Conservation (phyloP, 768 basidiomycete species). For the Trametes maxima region DNA sequence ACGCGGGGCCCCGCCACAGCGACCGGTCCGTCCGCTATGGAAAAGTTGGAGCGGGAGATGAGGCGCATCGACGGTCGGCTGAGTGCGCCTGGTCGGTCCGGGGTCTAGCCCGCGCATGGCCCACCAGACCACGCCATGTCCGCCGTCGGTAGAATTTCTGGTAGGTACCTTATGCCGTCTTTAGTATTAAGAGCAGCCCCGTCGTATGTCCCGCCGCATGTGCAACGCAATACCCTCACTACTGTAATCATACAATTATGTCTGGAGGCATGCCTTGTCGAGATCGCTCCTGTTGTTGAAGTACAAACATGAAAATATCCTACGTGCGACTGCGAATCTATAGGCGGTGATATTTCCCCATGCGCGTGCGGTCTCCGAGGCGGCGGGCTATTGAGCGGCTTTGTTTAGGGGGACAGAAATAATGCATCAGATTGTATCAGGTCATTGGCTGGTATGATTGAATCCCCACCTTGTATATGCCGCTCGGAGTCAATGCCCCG, state of each 20-base stretch:
- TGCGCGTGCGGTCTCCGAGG: neutral
- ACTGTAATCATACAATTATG: conserved; percentile 18
- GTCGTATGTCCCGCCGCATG: conserved; percentile 5
- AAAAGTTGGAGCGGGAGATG: conserved; percentile 80
- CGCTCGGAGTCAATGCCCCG: neutral
- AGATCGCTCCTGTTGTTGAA: neutral
- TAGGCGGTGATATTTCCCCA: neutral
- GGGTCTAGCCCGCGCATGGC: conserved; percentile 9
- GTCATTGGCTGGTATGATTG: too few relatives aligned
- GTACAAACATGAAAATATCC: neutral
- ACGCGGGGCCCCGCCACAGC: conserved; percentile 50
- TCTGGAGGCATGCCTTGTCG: neutral
- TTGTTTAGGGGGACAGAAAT: neutral
- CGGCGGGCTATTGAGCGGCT: neutral
- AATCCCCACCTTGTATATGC: neutral
- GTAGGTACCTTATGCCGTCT: conserved; percentile 13
- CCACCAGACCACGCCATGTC: neutral
- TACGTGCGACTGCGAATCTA: neutral
- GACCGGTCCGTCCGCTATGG: conserved; percentile 51
- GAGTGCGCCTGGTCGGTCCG: conserved; percentile 62
- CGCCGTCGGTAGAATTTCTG: neutral
- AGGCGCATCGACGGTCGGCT: conserved; percentile 76
- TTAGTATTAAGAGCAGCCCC: conserved; percentile 8
- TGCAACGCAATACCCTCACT: conserved; percentile 17
- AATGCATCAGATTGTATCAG: neutral